Conservation (phyloP, 192 early-diverging fungal species). For the Bifiguratus adelaidae region DNA sequence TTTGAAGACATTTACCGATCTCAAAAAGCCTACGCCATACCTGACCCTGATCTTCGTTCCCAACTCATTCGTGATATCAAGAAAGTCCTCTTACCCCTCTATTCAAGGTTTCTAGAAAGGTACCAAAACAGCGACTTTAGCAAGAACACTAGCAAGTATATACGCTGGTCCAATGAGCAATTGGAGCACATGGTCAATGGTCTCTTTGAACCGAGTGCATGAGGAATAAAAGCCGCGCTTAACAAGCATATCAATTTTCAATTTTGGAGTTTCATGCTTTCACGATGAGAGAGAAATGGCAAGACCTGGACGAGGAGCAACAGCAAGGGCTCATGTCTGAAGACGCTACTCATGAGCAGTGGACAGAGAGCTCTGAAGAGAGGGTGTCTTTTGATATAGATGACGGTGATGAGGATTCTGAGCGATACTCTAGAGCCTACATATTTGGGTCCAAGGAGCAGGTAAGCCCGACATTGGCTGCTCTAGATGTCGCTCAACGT, state of each 20-base stretch:
- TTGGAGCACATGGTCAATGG: constrained; percentile 55
- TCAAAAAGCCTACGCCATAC: constrained; percentile 67
- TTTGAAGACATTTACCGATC: constrained; percentile 63
- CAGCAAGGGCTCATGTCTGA: no score
- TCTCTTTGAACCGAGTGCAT: constrained; percentile 45
- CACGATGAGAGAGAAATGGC: no score
- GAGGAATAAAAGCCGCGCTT: not conserved
- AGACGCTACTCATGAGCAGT: no score
- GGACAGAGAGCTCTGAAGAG: no score
- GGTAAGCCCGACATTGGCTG: no score
- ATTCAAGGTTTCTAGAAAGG: constrained; percentile 47
- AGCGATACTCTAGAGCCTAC: no score
- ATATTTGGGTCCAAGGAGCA: no score
- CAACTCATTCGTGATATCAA: constrained; percentile 63
- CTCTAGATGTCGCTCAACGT: no score
- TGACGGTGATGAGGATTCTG: no score
- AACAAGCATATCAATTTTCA: not conserved
- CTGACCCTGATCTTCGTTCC: constrained; percentile 63
- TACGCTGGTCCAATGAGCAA: constrained; percentile 57
- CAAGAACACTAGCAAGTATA: constrained; percentile 76
- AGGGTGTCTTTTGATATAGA: no score
- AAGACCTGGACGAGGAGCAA: no score
- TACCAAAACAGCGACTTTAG: constrained; percentile 62
- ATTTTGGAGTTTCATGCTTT: not conserved
- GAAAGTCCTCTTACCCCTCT: constrained; percentile 67